Evolutionary conservation across 805 yeast species (phyloP), one percentile per base, ranked within the genome.

Genomic region (Peterozyma toletana): DNA sequence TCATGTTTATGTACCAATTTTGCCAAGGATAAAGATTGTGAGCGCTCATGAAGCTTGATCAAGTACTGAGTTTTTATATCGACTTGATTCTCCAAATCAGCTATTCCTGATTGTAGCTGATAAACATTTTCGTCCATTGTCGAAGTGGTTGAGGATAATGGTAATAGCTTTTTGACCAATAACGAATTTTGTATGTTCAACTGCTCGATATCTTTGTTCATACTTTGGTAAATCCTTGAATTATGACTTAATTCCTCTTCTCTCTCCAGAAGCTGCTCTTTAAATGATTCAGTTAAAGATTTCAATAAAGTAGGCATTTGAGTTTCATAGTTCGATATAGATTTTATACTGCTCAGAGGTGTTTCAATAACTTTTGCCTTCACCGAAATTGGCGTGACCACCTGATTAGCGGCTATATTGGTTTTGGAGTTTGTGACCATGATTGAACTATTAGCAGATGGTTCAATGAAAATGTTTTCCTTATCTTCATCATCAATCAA

Each of bases 1-100:
- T 63, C 87, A 49, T 78, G 80, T 37, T 65, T 69, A 46, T 80
- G 78, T 0, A 78, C 86, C 15, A 75, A 50, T 45, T 73, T 68
- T 0, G 86, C 86, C 48, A 79, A 55, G 48, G 71, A 72, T 51
- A 78, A 60, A 1, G 87, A 80, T 56, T 83, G 90, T 1, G 81
- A 67, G 41, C 85, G 70, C 57, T 83, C 90, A 30, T 54, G 53
- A 18, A 60, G 39, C 40, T 64, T 66, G 11, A 64, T 62, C 39
- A 78, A 56, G 40, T 62, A 58, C 17, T 58, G 50, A 18, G 66
- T 56, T 47, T 61, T 61, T 48, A 59, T 45, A 17, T 51, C 42
- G 21, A 58, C 45, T 14, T 50, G 47, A 2, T 44, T 36, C 30
- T 58, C 55, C 38, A 55, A 34, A 9, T 46, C 44, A 6, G 37